phyloP scores from a whole-genome alignment of 2,329 filamentous ascomycete species.

The Drechslera avenae region DNA sequence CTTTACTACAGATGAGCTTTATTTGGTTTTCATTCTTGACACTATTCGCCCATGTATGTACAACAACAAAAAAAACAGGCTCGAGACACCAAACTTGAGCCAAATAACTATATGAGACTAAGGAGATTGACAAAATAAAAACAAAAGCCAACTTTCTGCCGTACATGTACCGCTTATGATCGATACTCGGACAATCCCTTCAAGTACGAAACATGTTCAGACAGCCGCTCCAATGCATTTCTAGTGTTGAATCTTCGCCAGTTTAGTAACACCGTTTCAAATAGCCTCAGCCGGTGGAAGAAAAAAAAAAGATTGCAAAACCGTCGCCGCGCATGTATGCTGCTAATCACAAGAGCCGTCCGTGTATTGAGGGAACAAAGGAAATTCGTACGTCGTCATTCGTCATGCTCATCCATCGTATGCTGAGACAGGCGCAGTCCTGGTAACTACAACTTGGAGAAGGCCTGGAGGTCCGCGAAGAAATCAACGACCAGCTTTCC shows the following conservation, averaged over 20 bases:
- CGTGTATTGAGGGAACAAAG: neutral
- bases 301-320: neutral
- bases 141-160: neutral
- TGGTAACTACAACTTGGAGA: constrained; percentile 2
- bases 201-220: constrained; percentile 3
- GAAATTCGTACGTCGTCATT: neutral
- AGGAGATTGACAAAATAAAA: neutral
- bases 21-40: neutral
- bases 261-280: neutral
- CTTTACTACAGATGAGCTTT: neutral
- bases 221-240: constrained; percentile 14
- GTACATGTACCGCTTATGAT: neutral
- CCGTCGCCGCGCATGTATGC: neutral
- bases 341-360: neutral
- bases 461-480: constrained; percentile 34
- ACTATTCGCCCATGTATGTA: neutral
- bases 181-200: neutral
- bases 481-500: constrained; percentile 59
- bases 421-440: neutral
- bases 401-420: neutral
- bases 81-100: neutral
- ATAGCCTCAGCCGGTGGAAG: neutral
- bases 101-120: neutral
- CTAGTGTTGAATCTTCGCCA: neutral
- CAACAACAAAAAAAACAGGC: neutral